Evolutionary conservation across 2,329 filamentous ascomycete species (phyloP).

Genomic region (Verticillium klebahnii): DNA sequence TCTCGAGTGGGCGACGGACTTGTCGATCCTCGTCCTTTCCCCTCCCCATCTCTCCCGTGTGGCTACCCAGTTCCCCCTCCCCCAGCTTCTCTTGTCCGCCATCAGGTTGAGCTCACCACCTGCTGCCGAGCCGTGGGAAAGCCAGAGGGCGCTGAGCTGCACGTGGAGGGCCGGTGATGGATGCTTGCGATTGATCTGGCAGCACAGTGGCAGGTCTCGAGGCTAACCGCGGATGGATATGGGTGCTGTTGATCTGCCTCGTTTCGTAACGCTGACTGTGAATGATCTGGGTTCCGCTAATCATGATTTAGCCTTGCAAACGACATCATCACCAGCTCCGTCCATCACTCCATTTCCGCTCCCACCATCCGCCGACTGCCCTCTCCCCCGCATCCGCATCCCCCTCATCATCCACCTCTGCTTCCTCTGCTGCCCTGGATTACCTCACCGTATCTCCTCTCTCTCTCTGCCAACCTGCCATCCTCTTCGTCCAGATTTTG

Average conservation of each 20-base stretch:
- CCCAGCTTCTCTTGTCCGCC: not conserved
- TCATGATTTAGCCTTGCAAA: not conserved
- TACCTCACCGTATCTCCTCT: not conserved
- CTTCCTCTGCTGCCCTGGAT: not conserved
- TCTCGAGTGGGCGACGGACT: too few species aligned
- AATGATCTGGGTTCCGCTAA: not conserved
- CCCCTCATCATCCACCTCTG: not conserved
- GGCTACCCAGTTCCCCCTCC: not conserved
- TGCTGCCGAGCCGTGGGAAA: not conserved
- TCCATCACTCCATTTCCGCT: not conserved
- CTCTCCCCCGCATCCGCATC: not conserved
- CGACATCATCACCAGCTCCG: not conserved
- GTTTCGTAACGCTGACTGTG: not conserved
- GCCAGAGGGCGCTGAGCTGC: not conserved
- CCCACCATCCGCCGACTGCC: not conserved
- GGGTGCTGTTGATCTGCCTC: too few species aligned
- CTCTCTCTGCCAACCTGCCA: not conserved
- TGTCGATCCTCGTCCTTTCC: too few species aligned
- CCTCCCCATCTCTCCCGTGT: not conserved
- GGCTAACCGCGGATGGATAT: not conserved
- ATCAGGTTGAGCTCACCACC: not conserved
- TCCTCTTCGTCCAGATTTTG: not conserved
- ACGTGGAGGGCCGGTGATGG: not conserved
- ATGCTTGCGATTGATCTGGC: not conserved
- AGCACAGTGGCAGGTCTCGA: not conserved